phyloP scores from a whole-genome alignment of 208 protist genomes.

The Trypanosoma boissoni region DNA sequence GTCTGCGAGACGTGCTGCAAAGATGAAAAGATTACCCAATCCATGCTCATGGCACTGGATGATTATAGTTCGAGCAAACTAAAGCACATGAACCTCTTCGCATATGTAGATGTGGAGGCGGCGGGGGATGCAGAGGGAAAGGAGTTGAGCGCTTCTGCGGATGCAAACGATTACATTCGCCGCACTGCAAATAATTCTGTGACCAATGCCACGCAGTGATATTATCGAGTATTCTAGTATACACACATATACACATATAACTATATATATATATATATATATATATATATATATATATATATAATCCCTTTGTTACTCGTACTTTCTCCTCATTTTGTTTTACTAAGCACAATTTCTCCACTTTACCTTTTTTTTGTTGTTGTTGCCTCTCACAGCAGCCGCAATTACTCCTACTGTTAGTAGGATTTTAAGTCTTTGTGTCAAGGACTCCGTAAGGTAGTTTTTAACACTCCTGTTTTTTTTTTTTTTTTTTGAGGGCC shows the following conservation, averaged over 20 bases:
- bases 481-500: conserved; percentile 4
- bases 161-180: background rate
- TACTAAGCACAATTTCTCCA: background rate
- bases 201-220: conserved; percentile 20
- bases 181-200: conserved; percentile 4
- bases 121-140: background rate
- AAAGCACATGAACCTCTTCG: conserved; percentile 21
- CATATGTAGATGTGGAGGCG: conserved; percentile 25
- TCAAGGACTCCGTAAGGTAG: no score
- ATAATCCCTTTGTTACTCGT: conserved; percentile 4
- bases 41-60: conserved; percentile 47
- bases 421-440: conserved; percentile 2
- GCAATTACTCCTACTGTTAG: no score
- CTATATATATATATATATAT: no score
- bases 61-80: conserved; percentile 24
- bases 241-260: no score
- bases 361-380: conserved; percentile 3
- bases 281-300: no score
- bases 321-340: background rate
- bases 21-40: conserved; percentile 33
- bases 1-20: conserved; percentile 38
- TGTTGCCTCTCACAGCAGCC: no score
- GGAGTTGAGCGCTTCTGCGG: background rate
- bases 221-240: background rate
- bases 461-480: conserved; percentile 5